Evolutionary conservation across 2,329 filamentous ascomycete genomes (phyloP).

Genomic region (Monosporascus ibericus): DNA sequence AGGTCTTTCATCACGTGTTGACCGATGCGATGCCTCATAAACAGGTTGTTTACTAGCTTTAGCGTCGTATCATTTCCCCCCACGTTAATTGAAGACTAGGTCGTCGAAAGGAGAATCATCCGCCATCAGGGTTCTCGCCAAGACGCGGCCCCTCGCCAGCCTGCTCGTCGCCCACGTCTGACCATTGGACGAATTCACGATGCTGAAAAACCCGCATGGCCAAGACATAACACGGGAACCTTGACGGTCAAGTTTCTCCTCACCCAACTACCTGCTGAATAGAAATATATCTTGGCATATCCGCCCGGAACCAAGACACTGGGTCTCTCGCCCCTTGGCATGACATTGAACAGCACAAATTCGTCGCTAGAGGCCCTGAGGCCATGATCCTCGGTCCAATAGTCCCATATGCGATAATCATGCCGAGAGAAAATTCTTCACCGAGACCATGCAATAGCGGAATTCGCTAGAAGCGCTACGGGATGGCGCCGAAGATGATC

Average conservation of each 20-base stretch:
- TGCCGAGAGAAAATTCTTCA: background rate
- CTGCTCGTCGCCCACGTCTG: background rate
- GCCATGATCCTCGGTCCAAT: background rate
- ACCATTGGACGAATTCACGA: background rate
- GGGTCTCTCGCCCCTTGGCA: background rate
- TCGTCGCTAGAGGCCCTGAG: background rate
- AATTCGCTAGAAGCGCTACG: background rate
- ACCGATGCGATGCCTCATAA: no score
- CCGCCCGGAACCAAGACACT: background rate
- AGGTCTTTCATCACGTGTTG: no score
- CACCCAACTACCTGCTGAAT: background rate
- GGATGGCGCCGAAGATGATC: background rate
- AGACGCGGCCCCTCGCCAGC: background rate
- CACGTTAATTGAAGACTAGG: no score
- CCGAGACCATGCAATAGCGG: background rate
- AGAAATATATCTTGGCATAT: background rate
- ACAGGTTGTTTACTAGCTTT: no score
- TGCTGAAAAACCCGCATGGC: background rate
- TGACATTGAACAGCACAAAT: background rate
- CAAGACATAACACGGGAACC: background rate
- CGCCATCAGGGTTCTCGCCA: slow-evolving; percentile 2
- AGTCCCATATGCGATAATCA: background rate
- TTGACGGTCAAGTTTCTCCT: slow-evolving; percentile 1
- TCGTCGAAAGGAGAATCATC: no score
- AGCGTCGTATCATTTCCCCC: no score